phyloP scores from a whole-genome alignment of 495 filamentous ascomycete species.

The Xylaria intraflava region DNA sequence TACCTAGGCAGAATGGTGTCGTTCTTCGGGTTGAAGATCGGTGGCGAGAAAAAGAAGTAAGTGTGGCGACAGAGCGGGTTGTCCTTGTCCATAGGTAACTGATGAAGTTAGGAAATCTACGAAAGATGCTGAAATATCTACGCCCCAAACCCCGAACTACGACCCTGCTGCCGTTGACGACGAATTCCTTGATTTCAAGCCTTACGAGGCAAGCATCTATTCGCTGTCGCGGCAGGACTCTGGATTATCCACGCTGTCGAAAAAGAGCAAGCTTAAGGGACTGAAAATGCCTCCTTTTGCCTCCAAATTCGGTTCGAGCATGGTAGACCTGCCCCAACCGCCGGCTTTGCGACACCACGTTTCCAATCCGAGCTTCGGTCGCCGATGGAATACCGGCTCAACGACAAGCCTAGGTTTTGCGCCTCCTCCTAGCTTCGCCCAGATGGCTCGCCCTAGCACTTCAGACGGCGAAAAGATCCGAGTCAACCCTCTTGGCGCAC shows the following conservation, averaged over 20 bases:
- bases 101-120: slow-evolving; percentile 29
- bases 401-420: slow-evolving; percentile 24
- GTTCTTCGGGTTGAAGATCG: slow-evolving; percentile 44
- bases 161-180: background rate
- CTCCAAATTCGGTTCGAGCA: slow-evolving; percentile 31
- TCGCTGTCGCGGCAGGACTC: slow-evolving; percentile 5
- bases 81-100: slow-evolving; percentile 6
- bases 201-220: slow-evolving; percentile 1
- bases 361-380: slow-evolving; percentile 35
- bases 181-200: background rate
- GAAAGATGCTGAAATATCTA: slow-evolving; percentile 12
- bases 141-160: slow-evolving; percentile 2
- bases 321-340: slow-evolving; percentile 30
- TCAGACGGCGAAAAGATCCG: slow-evolving; percentile 29
- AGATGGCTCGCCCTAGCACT: slow-evolving; percentile 25
- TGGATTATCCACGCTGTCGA: background rate
- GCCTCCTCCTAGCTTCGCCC: slow-evolving; percentile 19
- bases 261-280: slow-evolving; percentile 15
- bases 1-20: slow-evolving; percentile 36
- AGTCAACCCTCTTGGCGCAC: slow-evolving; percentile 38
- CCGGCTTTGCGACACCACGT: slow-evolving; percentile 27
- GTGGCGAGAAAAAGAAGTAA: slow-evolving; percentile 45
- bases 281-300: slow-evolving; percentile 23
- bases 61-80: slow-evolving; percentile 9
- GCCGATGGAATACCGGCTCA: slow-evolving; percentile 22